Evolutionary conservation across 2,329 filamentous ascomycete genomes (phyloP), one percentile per base, ranked within the genome.

Genomic region (Ramichloridium luteum): DNA sequence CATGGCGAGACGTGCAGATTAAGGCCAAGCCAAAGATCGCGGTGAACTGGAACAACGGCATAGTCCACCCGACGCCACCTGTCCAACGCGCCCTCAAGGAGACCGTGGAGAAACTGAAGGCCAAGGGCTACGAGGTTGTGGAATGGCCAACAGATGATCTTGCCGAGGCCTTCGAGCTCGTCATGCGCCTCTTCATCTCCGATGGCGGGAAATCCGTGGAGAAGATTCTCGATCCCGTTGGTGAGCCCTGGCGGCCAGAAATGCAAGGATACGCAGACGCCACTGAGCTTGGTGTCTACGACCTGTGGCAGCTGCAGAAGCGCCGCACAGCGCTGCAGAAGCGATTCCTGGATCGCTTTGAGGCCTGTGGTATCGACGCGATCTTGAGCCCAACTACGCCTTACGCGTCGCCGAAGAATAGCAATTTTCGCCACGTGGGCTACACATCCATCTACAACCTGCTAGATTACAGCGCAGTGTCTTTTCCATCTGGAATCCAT

Each of bases 21-120:
- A 39, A 50, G 3, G 54, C 54, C 35, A 72, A 67, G 38, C 53
- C 78, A 4, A 74, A 68, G 43, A 59, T 81, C n/a, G 77, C 65
- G 0, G 61, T 75, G 2, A 54, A 76, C 27, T 66, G 67, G 60
- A 62, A 71, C 50, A 73, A 78, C 36, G 69, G 65, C 0, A 60
- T 77, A 8, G 69, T 77, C 0, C 64, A 60, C 40, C 71, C 71
- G 1, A 72, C 75, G 36, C 73, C 73, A 0, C 73, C 73, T 0
- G 61, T 77, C 22, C 55, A 56, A 1, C 56, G 74, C 25, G 75
- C 73, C 1, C 46, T 81, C 23, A 57, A 60, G 31, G 63, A 71
- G 31, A 62, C 72, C 0, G 67, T 67, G 0, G 61, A 63, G 9
- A 67, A 67, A 49, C 41, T 79, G 35, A 59, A 56, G 45, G 40